Evolutionary conservation across 768 basidiomycete genomes (phyloP), one percentile per base, ranked within the genome.

Genomic region (Auriscalpium microsporum): DNA sequence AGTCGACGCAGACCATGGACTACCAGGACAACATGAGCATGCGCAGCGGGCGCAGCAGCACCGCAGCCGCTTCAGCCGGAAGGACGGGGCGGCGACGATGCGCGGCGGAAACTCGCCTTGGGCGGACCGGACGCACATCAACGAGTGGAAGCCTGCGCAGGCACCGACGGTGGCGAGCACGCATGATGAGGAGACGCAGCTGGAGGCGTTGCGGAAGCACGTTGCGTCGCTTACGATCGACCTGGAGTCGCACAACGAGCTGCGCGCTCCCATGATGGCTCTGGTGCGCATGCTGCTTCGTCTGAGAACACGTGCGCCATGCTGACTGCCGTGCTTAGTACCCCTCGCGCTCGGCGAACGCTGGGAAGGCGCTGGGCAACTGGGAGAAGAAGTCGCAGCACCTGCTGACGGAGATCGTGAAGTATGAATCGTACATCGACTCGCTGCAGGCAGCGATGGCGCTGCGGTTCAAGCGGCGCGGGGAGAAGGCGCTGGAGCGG

Each of bases 361-460:
- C 80, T 1, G 63, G 75, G 61, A 97, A 86, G 70, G 86, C 96
- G 1, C 77, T 82, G 62, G 79, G 80, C 57, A 99, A 99, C 66
- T 98, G 94, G 92, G 89, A 90, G 72, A 87, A 83, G 67, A 94
- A 88, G 67, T 92, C 90, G 3, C 85, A 90, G 64, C 90, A 90
- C 68, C 73, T 98, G 48, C 77, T 94, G 52, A 82, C 87, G 9
- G 95, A 99, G 72, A 90, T 92, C 44, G 90, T 93, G 66, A 98
- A 98, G 69, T 98, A 97, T 69, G 85, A 91, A 52, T 88, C 89
- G 14, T 99, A 99, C 68, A 86, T 95, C 54, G 93, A 95, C 60
- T 90, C 93, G 7, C 77, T 99, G 34, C 82, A 86, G 66, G 71
- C 75, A 4, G 94, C 88, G 38, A 94, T 94, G 85, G 74, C 76